Percentiles rank a stretch among this genome's conserved stretches.
Conservation (phyloP, 75 land plant species). For the Cunninghamia lanceolata region DNA sequence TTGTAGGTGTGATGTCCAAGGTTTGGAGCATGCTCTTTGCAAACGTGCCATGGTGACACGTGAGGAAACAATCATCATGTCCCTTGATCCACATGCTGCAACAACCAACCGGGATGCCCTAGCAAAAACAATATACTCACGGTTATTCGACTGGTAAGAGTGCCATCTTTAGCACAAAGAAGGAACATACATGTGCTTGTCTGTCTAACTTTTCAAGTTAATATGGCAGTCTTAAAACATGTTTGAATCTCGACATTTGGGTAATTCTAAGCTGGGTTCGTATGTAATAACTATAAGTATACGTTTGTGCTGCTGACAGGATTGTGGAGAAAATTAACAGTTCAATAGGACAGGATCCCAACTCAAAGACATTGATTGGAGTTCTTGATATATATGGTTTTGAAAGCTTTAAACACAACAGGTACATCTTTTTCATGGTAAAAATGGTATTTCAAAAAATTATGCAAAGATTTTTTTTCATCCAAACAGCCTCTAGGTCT, state of each 20-base stretch:
- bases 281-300: background rate
- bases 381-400: constrained; percentile 98
- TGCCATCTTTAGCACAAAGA: background rate
- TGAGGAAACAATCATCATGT: constrained; percentile 83
- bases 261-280: background rate
- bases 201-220: background rate
- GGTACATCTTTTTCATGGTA: constrained; percentile 33
- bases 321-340: constrained; percentile 84
- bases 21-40: constrained; percentile 71
- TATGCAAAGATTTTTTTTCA: background rate
- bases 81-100: constrained; percentile 70
- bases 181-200: background rate
- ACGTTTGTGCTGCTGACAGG: constrained; percentile 39
- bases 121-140: constrained; percentile 91
- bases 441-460: background rate
- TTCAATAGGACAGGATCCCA: constrained; percentile 93
- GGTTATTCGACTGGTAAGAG: constrained; percentile 80
- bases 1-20: constrained; percentile 72
- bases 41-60: constrained; percentile 86
- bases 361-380: constrained; percentile 75
- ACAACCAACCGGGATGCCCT: constrained; percentile 84
- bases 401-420: constrained; percentile 89
- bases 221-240: background rate
- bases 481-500: background rate
- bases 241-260: background rate